A percentile compares a stretch with the other conserved stretches of the same genome.
Evolutionary conservation across 768 basidiomycete species (phyloP).

Genomic region (Leccinum broughii): DNA sequence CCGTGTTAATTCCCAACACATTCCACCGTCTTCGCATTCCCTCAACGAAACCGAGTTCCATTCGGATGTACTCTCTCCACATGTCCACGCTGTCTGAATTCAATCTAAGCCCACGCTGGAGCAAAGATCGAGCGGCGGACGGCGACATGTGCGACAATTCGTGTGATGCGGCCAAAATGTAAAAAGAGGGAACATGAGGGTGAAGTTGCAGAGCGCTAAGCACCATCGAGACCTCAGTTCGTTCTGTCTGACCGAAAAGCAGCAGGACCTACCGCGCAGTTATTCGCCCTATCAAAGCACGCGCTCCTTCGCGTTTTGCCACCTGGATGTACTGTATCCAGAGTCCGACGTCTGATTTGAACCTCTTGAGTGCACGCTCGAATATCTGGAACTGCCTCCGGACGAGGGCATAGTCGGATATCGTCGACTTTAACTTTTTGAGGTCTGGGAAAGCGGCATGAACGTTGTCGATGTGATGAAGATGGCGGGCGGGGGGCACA

Average conservation of each 20-base stretch:
- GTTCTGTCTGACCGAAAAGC: not conserved
- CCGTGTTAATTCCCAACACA: slow-evolving; percentile 61
- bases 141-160: slow-evolving; percentile 74
- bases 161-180: slow-evolving; percentile 82
- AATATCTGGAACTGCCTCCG: slow-evolving; percentile 87
- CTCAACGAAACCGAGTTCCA: slow-evolving; percentile 88
- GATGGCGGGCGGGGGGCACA: slow-evolving; percentile 21
- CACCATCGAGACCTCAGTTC: slow-evolving; percentile 7
- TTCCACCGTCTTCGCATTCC: slow-evolving; percentile 77
- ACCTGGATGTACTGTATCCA: slow-evolving; percentile 90
- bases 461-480: not conserved
- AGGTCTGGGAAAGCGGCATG: slow-evolving; percentile 28
- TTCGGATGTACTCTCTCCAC: slow-evolving; percentile 89
- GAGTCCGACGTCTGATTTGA: slow-evolving; percentile 82
- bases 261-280: slow-evolving; percentile 64
- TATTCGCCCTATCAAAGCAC: slow-evolving; percentile 76
- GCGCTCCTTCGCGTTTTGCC: slow-evolving; percentile 78
- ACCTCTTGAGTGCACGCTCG: slow-evolving; percentile 84
- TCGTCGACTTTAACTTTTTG: slow-evolving; percentile 45
- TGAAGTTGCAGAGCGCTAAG: slow-evolving; percentile 83
- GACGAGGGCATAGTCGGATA: slow-evolving; percentile 85
- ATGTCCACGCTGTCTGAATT: slow-evolving; percentile 70
- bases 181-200: slow-evolving; percentile 73
- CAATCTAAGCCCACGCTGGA: slow-evolving; percentile 84
- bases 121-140: slow-evolving; percentile 75